Evolutionary conservation across 495 filamentous ascomycete genomes (phyloP), one percentile per base, ranked within the genome.

Genomic region (Xylaria castorea): DNA sequence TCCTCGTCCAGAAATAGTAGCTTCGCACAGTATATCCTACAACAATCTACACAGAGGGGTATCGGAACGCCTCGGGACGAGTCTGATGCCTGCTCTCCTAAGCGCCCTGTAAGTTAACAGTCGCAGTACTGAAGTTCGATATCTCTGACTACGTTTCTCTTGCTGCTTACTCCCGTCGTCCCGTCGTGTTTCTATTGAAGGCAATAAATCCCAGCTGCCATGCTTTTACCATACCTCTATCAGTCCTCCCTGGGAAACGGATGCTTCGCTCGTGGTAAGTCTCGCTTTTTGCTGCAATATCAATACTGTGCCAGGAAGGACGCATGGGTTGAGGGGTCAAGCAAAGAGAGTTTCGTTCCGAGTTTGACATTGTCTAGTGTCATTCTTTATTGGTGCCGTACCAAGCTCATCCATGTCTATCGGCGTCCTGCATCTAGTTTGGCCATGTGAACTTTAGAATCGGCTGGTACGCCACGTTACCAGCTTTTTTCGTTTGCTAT

Each of bases 271-370:
- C 27, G 1, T 38, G 2, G 18, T 12, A 27, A 57, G 22, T 55
- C 58, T 42, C 40, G 66, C 44, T 20, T 18, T 61, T 32, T 11
- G 32, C 58, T 22, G 27, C 42, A 65, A 57, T 5, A 53, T 55
- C 18, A 40, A 61, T 64, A 65, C 69, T 71, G 61, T 64, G 69
- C 32, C 18, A 46, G 20, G 38, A 34, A 50, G 42, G 22, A 42
- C 53, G 20, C 57, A 62, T 53, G 70, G 51, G 34, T 72, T 69
- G 55, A 71, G 61, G 57, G 34, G 60, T 53, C 8, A 6, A 61
- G 51, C 32, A 68, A 71, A 67, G 55, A 73, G 57, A 76, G 76
- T 78, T 78, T 76, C 38, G 64, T 73, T 73, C 70, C 69, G 69
- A 71, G 69, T 64, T 64, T 64, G 61, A 65, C 61, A 50, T 65